Evolutionary conservation across 331 rosid genomes (phyloP), one percentile per base, ranked within the genome.

Genomic region (Quercus tomentella): DNA sequence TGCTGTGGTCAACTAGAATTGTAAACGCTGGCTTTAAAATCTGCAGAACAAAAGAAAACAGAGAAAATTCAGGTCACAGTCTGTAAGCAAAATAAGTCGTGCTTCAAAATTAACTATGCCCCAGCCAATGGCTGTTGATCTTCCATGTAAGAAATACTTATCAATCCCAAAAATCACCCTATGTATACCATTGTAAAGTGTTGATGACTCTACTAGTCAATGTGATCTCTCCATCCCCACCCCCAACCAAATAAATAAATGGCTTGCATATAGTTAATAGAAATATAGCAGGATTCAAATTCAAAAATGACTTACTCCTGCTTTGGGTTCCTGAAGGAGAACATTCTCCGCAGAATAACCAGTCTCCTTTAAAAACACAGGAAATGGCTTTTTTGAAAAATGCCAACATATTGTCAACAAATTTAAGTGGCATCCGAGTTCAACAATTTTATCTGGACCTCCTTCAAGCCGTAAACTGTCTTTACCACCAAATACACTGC

Each of bases 1-100:
- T 75, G 68, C 80, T 43, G 51, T 91, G 97, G 69, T 95, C 96
- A 73, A 81, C 90, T 63, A 95, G 80, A 81, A 95, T 83, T 15
- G 99, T 95, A 86, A 95, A 95, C 60, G 99, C 97, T 56, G 99
- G 99, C 90, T 95, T 95, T 90, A 95, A 87, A 73, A 95, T 95
- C 99, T 95, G 92, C 88, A 86, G 55, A 75, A 66, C 31, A 82
- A 2, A 65, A 65, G 74, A 18, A 67, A 66, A 84, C 6, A 77
- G 10, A 76, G 66, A 71, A 76, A 85, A 49, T 70, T 76, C 56
- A 77, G 37, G 63, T 6, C 31, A 68, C 21, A 45, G 37, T 17
- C 5, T 1, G 1, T 4, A 35, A 10, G 2, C 25, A 67, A 20
- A 4, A 31, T 28, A 65, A 17, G 35, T 67, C 8, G 4, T 33